A percentile compares a stretch with the other conserved stretches of the same genome.
phyloP scores from a whole-genome alignment of 192 early-diverging fungal species.

The Irineochytrium annulatum region DNA sequence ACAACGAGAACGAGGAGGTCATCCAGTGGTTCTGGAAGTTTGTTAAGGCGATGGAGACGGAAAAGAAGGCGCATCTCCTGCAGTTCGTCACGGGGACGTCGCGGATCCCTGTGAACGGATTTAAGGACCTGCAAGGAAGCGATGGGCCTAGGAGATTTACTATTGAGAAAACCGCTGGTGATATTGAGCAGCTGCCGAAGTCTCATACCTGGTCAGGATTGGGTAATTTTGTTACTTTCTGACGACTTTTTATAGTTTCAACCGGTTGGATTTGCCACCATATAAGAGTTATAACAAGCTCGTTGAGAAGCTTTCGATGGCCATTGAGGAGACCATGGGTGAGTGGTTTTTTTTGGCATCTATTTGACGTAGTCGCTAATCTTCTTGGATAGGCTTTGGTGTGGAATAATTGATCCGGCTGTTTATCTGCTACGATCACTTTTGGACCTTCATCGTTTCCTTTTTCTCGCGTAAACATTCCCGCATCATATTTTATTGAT shows the following conservation, averaged over 20 bases:
- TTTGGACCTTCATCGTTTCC: too few species aligned
- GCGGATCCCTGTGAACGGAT: conserved; percentile 96
- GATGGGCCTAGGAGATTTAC: conserved; percentile 94
- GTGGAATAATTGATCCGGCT: too few species aligned
- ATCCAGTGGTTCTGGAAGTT: conserved; percentile 98
- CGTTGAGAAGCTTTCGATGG: conserved; percentile 71
- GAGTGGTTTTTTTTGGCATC: too few species aligned
- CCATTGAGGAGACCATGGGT: conserved; percentile 97
- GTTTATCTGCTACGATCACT: too few species aligned
- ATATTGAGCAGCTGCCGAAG: conserved; percentile 80
- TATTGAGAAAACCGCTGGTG: conserved; percentile 90
- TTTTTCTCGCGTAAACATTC: too few species aligned
- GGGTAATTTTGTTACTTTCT: neutral
- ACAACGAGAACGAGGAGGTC: conserved; percentile 92
- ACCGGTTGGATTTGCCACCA: conserved; percentile 92
- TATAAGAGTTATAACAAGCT: conserved; percentile 78
- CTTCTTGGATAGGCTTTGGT: too few species aligned
- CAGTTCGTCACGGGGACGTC: conserved; percentile 98
- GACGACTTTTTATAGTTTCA: too few species aligned
- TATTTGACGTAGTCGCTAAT: too few species aligned
- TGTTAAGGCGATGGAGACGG: conserved; percentile 78
- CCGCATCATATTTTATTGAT: too few species aligned
- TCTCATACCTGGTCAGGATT: conserved; percentile 82
- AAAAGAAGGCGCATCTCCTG: conserved; percentile 88
- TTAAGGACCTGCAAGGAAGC: conserved; percentile 94